These are phyloP conservation scores for Rhodosporidiobolus sp. DNA, from an alignment of 768 basidiomycete species.

Conservation along the genomic window DNA sequence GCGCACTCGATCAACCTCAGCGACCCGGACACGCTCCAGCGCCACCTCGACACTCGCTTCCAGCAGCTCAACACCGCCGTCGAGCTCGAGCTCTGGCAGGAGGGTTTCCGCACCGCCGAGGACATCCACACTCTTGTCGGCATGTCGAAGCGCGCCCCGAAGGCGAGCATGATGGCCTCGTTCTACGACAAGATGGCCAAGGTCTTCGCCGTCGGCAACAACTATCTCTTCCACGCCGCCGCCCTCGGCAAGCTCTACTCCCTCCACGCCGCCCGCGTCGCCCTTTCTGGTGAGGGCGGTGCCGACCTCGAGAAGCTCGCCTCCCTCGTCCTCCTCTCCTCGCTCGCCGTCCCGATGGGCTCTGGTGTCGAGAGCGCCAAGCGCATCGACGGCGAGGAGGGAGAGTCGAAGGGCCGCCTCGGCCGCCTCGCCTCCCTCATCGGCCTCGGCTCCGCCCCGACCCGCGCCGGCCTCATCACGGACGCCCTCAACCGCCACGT, in stretches of 20 bases:
- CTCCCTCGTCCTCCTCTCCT: slow-evolving; percentile 84
- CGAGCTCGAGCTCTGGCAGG: slow-evolving; percentile 98
- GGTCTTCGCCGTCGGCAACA: slow-evolving; percentile 93
- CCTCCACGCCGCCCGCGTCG: slow-evolving; percentile 53
- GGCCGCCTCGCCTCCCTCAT: slow-evolving; percentile 79
- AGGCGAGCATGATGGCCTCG: slow-evolving; percentile 95
- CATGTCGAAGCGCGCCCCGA: slow-evolving; percentile 86
- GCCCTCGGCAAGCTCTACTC: slow-evolving; percentile 85
- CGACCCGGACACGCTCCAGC: slow-evolving; percentile 89
- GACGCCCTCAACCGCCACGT: slow-evolving; percentile 83
- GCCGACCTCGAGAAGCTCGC: slow-evolving; percentile 77
- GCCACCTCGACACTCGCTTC: slow-evolving; percentile 94
- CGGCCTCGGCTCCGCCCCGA: slow-evolving; percentile 77
- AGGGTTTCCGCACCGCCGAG: slow-evolving; percentile 96
- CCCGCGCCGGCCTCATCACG: slow-evolving; percentile 75
- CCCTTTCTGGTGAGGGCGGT: slow-evolving; percentile 60
- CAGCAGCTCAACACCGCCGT: slow-evolving; percentile 94
- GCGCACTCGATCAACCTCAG: slow-evolving; percentile 91
- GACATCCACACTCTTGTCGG: slow-evolving; percentile 94
- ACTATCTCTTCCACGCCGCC: slow-evolving; percentile 91
- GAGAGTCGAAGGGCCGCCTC: slow-evolving; percentile 63
- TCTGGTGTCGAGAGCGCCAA: slow-evolving; percentile 48
- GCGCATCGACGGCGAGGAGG: slow-evolving; percentile 49
- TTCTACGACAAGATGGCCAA: slow-evolving; percentile 97
- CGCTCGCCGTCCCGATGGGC: slow-evolving; percentile 86